Base-by-base conservation (phyloP, 345 rosid species). In the Alliaria petiolata region DNA sequence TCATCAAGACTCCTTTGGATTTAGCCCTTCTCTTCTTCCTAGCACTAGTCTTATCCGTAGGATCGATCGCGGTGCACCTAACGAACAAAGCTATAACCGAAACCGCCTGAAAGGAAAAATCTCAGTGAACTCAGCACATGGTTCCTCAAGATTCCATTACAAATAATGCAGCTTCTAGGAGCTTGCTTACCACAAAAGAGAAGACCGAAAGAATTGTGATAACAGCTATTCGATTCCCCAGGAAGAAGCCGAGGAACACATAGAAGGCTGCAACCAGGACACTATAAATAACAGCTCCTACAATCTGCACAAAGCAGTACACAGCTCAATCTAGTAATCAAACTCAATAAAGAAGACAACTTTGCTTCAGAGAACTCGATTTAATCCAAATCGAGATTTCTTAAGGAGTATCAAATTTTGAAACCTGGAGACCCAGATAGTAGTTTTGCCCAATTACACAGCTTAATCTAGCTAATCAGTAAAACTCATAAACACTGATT, bases 41-140 rank as follows among this genome's bases (percentile, higher is more conserved):
- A 38, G 80, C 82, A 72, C 89, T 83, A 76, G 92, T 85, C 52
- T 81, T 95, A 78, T 95, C 99, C 7, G 96, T 88, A 0, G 99
- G 96, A 62, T 95, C 93, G n/a, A 85, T 91, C 7, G 96, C 90
- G 1, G 96, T 86, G 65, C 97, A 91, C 76, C 97, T 85, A 67
- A 85, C 76, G 57, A 91, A 95, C 40, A 95, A 75, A 45, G 87
- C 82, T 80, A 89, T 79, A 15, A 92, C 96, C 47, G 87, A 87
- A 61, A 85, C 43, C 28, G 82, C 98, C 99, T 95, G 93, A 59
- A 76, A 79, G 45, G 1, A 30, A 19, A 56, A 9, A 28, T n/a
- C n/a, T n/a, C n/a, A n/a, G n/a, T n/a, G n/a, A 42, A 34, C 28
- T 62, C 44, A 45, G 1, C 42, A 54, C 34, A 53, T 3, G 0